phyloP scores from a whole-genome alignment of 2,329 filamentous ascomycete genomes.

The Ophiostoma ips region DNA sequence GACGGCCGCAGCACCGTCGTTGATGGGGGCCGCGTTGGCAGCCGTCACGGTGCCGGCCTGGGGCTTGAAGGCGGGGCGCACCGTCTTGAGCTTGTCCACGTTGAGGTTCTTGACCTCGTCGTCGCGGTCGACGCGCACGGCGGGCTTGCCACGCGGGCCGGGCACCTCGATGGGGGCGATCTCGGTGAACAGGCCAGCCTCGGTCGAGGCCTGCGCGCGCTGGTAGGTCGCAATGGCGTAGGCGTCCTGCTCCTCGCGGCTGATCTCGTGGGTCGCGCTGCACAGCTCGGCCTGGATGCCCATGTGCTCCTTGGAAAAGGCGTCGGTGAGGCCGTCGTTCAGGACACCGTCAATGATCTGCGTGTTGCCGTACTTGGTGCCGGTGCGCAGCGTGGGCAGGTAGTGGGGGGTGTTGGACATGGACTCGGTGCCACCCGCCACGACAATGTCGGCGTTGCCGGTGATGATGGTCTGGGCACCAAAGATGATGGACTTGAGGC shows the following conservation, averaged over 20 bases:
- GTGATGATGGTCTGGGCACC: constrained; percentile 96
- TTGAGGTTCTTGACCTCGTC: constrained; percentile 96
- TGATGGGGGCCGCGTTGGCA: constrained; percentile 90
- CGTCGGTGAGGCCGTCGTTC: constrained; percentile 88
- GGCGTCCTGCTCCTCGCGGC: constrained; percentile 77
- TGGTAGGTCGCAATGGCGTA: constrained; percentile 94
- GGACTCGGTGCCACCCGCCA: constrained; percentile 90
- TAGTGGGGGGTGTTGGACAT: constrained; percentile 99
- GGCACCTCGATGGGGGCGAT: constrained; percentile 82
- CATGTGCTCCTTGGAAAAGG: constrained; percentile 92
- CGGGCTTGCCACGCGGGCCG: constrained; percentile 80
- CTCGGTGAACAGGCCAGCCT: constrained; percentile 72
- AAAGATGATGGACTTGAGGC: constrained; percentile 85
- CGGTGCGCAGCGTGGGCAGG: constrained; percentile 70
- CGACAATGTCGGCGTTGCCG: constrained; percentile 81
- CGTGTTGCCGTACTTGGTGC: constrained; percentile 90
- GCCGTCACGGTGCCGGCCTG: constrained; percentile 82
- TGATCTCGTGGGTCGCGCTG: constrained; percentile 66
- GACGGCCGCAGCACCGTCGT: constrained; percentile 83
- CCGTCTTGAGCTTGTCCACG: constrained; percentile 65
- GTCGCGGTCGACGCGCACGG: constrained; percentile 65
- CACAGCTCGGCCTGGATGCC: constrained; percentile 87
- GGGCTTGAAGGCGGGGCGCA: constrained; percentile 71
- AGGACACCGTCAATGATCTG: constrained; percentile 79
- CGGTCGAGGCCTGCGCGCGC: constrained; percentile 76